Base-by-base conservation (phyloP, 2,329 filamentous ascomycete species). In the Plenodomus biglobosus region DNA sequence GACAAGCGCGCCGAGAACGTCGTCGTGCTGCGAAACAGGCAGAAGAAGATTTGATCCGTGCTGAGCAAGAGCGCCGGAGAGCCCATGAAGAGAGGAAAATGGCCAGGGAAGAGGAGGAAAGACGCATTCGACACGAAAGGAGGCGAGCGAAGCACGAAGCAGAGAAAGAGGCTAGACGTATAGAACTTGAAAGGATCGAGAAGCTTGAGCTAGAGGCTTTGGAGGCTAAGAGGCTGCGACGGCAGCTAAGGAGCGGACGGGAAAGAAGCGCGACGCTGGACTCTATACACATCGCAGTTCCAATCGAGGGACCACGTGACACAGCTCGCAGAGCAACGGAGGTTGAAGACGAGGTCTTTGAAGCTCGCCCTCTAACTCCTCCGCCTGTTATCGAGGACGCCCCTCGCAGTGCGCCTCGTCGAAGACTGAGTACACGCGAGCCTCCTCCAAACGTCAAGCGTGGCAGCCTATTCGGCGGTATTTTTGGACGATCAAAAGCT, bases 401-500 rank as follows among this genome's bases (percentile, higher is more conserved):
- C 15, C 62, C 64, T 39, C 65, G 62, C 13, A 55, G 45, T 10
- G 53, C 57, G n/a, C 53, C 58, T 18, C 52, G 64, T 7, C 53
- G 62, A 38, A 54, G 66, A 30, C 55, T 65, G 24, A 61, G 60
- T 38, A 66, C 64, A 19, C 54, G 60, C 7, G 65, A 71, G 15
- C 47, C 60, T n/a, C 54, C 62, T 8, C 57, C 64, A 15, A 53
- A 53, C 11, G 50, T 52, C 34, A 64, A 56, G 42, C 59, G 67
- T 15, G 66, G 59, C 36, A 68, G 65, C 37, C 47, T 69, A 2
- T 53, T 71, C 24, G 65, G 66, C 6, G 65, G 67, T 7, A 50
- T 66, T 22, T 70, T 70, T 41, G 60, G 65, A 24, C 62, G 67
- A 8, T 68, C 66, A 11, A 70, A 65, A 44, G 57, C 62, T 4